phyloP scores from a whole-genome alignment of 495 filamentous ascomycete species.

The Tuber melanosporum region DNA sequence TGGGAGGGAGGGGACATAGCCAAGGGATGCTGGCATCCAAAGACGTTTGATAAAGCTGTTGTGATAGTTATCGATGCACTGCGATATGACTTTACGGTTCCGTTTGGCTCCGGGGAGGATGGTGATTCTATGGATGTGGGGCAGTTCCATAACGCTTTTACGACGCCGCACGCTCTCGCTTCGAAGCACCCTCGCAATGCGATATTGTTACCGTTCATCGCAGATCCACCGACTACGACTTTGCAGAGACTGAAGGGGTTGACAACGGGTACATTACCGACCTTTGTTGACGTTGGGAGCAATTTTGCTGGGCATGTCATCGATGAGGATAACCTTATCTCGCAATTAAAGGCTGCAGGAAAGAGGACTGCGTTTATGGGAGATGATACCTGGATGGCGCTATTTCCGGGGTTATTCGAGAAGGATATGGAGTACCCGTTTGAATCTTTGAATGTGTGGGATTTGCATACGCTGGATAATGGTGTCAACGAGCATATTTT shows the following conservation, averaged over 20 bases:
- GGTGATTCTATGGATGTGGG: constrained; percentile 50
- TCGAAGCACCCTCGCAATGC: constrained; percentile 67
- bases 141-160: constrained; percentile 80
- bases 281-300: constrained; percentile 86
- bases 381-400: constrained; percentile 89
- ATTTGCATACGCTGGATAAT: constrained; percentile 93
- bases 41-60: constrained; percentile 83
- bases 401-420: constrained; percentile 91
- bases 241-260: constrained; percentile 87
- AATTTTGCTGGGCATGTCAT: constrained; percentile 97
- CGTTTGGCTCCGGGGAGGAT: constrained; percentile 51
- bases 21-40: constrained; percentile 89
- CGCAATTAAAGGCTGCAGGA: constrained; percentile 69
- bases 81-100: constrained; percentile 93
- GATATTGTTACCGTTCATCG: constrained; percentile 89
- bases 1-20: constrained; percentile 41
- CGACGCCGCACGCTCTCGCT: constrained; percentile 76
- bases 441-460: constrained; percentile 98
- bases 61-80: constrained; percentile 89
- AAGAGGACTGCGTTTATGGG: constrained; percentile 87
- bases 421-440: constrained; percentile 74
- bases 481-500: constrained; percentile 91
- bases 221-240: constrained; percentile 90
- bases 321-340: constrained; percentile 89
- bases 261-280: constrained; percentile 90